Percentiles rank a stretch among this genome's conserved stretches.
Evolutionary conservation across 2,329 filamentous ascomycete genomes (phyloP).

Genomic region (Rosellinia necatrix): DNA sequence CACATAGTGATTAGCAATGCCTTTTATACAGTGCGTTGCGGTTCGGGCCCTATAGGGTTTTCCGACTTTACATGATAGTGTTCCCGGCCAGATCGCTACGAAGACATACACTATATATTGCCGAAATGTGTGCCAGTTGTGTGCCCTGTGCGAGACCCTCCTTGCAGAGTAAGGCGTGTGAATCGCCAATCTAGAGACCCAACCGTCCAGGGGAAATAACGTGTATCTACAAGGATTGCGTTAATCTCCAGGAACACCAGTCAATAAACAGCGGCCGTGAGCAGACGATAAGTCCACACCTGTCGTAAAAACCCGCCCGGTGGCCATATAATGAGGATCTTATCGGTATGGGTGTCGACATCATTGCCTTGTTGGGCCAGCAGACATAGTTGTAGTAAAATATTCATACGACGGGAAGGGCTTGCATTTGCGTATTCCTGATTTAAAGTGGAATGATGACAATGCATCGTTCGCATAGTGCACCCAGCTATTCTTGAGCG

Average conservation of each 20-base stretch:
- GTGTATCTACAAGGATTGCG: constrained; percentile 2
- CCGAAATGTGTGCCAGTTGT: no score
- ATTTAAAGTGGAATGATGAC: constrained; percentile 1
- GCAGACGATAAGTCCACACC: background rate
- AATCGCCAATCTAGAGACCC: constrained; percentile 16
- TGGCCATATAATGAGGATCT: constrained; percentile 8
- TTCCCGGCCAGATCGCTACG: background rate
- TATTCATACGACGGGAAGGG: background rate
- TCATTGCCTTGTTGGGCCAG: background rate
- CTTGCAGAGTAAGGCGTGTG: no score
- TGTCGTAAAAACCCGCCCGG: background rate
- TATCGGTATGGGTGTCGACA: constrained; percentile 6
- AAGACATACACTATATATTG: no score
- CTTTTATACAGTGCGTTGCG: no score
- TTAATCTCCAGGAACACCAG: constrained; percentile 2
- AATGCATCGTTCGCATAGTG: constrained; percentile 5
- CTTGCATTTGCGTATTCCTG: background rate
- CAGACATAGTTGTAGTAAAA: background rate
- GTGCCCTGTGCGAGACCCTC: no score
- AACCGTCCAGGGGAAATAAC: constrained; percentile 7
- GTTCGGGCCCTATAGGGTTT: background rate
- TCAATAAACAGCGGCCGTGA: background rate
- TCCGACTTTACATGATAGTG: background rate
- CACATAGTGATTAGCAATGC: no score
- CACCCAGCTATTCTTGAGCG: background rate